These are phyloP conservation scores for Fusarium sp. DNA, from an alignment of 2,329 filamentous ascomycete genomes.

Conservation along the genomic window DNA sequence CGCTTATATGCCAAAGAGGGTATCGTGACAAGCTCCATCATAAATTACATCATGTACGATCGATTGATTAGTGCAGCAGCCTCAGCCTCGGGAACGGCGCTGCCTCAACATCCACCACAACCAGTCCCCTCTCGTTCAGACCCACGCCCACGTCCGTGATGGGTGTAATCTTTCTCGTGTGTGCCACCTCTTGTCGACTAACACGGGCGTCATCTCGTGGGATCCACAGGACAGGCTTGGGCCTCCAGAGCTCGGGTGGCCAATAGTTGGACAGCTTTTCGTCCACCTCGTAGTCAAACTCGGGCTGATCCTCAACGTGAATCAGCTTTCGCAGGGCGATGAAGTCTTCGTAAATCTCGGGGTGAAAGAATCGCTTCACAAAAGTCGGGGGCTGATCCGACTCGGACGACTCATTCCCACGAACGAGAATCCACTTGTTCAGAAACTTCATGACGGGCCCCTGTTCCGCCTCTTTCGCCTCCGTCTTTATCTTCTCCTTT, in stretches of 20 bases:
- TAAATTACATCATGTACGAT: constrained; percentile 18
- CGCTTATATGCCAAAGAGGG: constrained; percentile 41
- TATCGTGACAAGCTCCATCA: constrained; percentile 41
- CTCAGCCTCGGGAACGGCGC: constrained; percentile 52
- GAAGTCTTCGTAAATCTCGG: constrained; percentile 82
- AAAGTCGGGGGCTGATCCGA: constrained; percentile 58
- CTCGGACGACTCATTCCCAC: constrained; percentile 36
- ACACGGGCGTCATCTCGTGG: constrained; percentile 81
- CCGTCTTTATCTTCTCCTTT: constrained; percentile 48
- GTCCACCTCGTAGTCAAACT: constrained; percentile 61
- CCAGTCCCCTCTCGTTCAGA: constrained; percentile 49
- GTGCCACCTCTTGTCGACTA: constrained; percentile 79
- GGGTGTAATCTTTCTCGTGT: constrained; percentile 77
- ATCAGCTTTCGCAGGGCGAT: constrained; percentile 76
- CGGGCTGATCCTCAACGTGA: constrained; percentile 62
- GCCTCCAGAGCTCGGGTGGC: constrained; percentile 71
- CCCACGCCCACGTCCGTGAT: constrained; percentile 73
- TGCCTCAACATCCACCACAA: constrained; percentile 52
- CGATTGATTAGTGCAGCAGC: constrained; percentile 53
- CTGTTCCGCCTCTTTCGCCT: constrained; percentile 38
- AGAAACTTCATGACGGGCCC: constrained; percentile 46
- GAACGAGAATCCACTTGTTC: constrained; percentile 43
- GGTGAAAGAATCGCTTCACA: constrained; percentile 78
- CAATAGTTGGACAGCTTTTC: constrained; percentile 75
- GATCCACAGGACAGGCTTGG: constrained; percentile 82